Base-by-base conservation (phyloP, 805 yeast genomes). In the Yarrowia sp. region DNA sequence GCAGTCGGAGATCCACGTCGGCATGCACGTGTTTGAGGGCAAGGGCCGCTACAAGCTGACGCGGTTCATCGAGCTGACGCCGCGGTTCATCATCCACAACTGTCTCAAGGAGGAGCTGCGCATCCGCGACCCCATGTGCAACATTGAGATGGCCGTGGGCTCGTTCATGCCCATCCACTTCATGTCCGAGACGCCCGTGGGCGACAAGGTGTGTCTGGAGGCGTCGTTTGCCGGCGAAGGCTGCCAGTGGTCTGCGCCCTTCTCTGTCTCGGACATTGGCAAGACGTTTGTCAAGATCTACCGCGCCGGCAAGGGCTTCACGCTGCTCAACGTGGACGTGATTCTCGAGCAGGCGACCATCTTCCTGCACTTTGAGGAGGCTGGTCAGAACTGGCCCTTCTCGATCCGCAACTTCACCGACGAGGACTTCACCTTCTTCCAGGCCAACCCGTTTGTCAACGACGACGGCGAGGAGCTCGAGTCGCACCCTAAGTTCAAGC, bases 401-500 rank as follows among this genome's bases (percentile, higher is more conserved):
- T 89, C 97, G 0, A 85, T 94, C 41, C 78, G 97, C 64, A 94
- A 94, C 71, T 92, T 90, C 73, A 89, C 94, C 71, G 90, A 90
- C 65, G 75, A 82, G n/a, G 97, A 90, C 67, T 90, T 93, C 69
- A 81, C 85, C 55, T 84, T 96, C 66, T 93, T 87, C 71, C 99
- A 94, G 70, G 81, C 88, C 55, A 88, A 92, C 74, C 97, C 97
- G 0, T 71, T 73, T 68, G 68, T 81, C 29, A 82, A 82, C 63
- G 88, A 85, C 63, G 86, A 83, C 63, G 90, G 88, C 59, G 86
- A 84, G 18, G 80, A 80, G 59, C 73, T 78, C 10, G 79, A 76
- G 25, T 70, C 76, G 1, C 84, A 81, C 51, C 77, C 78, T 2
- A 80, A 81, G 12, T 92, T 87, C 74, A 85, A 83, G 65, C 97